Base-by-base conservation (phyloP, 495 filamentous ascomycete genomes). In the Evansstolkia leycettana region DNA sequence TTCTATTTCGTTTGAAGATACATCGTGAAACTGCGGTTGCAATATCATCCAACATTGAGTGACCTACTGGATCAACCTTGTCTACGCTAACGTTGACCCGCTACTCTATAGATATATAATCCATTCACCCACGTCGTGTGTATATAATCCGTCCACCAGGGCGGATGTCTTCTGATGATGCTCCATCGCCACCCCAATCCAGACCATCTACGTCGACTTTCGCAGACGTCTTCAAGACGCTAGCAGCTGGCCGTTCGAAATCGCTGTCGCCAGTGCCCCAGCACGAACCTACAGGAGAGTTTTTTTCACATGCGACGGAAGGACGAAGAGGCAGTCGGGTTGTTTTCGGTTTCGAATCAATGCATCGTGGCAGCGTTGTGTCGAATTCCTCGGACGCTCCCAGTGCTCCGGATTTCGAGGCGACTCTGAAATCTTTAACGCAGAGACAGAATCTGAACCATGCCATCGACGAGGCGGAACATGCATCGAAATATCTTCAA, bases 161-260 rank as follows among this genome's bases (percentile, higher is more conserved):
- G 55, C 62, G 60, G 48, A 64, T 67, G 61, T 58, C 58, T 63
- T 52, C 60, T 54, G 62, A 62, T 48, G 60, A 67, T 65, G 64
- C 45, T 52, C 45, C 48, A 52, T 43, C 46, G 28, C 38, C 54
- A 35, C 49, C 58, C 24, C 51, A 57, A 28, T 45, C 44, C 25
- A 64, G 64, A 45, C 45, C 52, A 27, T 52, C 61, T 37, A 53
- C 60, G 31, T 57, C 60, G 23, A 64, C 50, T 32, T 60, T 65
- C 43, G 57, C 58, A 28, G 60, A 61, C 56, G 64, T 67, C 18
- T 63, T 65, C 46, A 64, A 60, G 38, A 64, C 60, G 23, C 33
- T 67, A 65, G 54, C 52, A 33, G 52, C 58, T 34, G 45, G 50
- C 41, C 58, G 58, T 34, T 50, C 58, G 0, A 64, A 62, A 50